phyloP scores from a whole-genome alignment of 2,329 filamentous ascomycete species.

The Neofusicoccum kwambonambiense region DNA sequence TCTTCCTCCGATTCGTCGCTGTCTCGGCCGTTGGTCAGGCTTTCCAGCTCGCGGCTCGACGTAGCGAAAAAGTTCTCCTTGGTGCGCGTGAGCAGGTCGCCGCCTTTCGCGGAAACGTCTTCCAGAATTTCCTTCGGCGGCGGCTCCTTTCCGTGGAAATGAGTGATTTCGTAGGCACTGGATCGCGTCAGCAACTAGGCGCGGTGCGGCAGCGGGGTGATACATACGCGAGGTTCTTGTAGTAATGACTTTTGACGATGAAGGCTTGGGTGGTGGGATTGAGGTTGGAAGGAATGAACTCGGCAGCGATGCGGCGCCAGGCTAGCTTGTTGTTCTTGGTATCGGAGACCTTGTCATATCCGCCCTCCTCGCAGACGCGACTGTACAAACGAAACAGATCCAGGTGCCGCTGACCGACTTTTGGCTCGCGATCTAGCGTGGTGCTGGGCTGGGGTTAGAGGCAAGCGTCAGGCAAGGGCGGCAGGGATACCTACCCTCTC shows the following conservation, averaged over 20 bases:
- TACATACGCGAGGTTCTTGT: constrained; percentile 73
- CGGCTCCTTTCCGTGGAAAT: constrained; percentile 73
- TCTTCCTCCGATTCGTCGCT: constrained; percentile 47
- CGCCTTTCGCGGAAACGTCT: constrained; percentile 75
- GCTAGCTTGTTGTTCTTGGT: constrained; percentile 74
- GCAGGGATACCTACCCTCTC: constrained; percentile 56
- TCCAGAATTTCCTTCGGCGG: constrained; percentile 87
- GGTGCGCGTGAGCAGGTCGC: constrained; percentile 73
- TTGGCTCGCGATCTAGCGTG: constrained; percentile 74
- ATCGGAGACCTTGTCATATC: constrained; percentile 74
- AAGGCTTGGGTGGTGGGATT: constrained; percentile 84
- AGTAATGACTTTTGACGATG: constrained; percentile 82
- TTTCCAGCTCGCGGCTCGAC: constrained; percentile 49
- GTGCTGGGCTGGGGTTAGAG: constrained; percentile 50
- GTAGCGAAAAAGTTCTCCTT: constrained; percentile 67
- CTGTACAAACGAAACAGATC: constrained; percentile 79
- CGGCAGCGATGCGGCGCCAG: constrained; percentile 76
- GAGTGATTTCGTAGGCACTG: constrained; percentile 77
- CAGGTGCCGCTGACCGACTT: constrained; percentile 72
- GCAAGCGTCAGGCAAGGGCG: constrained; percentile 12
- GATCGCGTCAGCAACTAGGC: background rate
- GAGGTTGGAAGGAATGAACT: constrained; percentile 70
- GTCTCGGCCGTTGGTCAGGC: constrained; percentile 54
- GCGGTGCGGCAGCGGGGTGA: background rate
- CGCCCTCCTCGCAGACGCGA: constrained; percentile 71